Evolutionary conservation across 768 basidiomycete genomes (phyloP).

Genomic region (Xerocomellus amylosporus): DNA sequence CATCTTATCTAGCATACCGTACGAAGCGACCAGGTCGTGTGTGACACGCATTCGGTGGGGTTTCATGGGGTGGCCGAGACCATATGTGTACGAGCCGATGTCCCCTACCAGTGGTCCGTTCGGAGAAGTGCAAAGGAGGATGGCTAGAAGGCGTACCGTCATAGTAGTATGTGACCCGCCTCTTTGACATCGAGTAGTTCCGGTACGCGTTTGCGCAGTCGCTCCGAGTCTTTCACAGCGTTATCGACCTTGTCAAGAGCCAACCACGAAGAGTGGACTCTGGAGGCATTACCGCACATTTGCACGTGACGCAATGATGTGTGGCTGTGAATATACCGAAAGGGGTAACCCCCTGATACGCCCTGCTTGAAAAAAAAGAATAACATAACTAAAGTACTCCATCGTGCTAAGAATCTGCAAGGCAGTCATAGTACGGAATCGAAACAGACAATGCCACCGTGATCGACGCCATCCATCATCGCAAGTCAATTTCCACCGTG

Average conservation of each 20-base stretch:
- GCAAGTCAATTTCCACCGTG: slow-evolving; percentile 68
- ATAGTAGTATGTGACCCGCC: slow-evolving; percentile 78
- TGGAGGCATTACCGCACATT: background rate
- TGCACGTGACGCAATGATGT: slow-evolving; percentile 15
- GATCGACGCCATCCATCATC: slow-evolving; percentile 28
- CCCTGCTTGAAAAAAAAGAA: background rate
- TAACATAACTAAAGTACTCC: slow-evolving; percentile 12
- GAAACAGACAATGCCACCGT: background rate
- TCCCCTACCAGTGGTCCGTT: slow-evolving; percentile 46
- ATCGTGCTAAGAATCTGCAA: background rate
- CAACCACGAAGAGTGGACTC: background rate
- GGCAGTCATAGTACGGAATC: background rate
- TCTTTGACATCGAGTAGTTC: slow-evolving; percentile 55
- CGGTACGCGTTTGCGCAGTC: background rate
- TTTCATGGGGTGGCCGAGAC: slow-evolving; percentile 91
- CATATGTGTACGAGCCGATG: slow-evolving; percentile 76
- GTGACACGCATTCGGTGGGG: slow-evolving; percentile 94
- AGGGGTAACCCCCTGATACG: too few relatives aligned
- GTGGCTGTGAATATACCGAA: slow-evolving; percentile 6
- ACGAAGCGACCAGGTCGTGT: slow-evolving; percentile 86
- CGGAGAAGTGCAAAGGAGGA: background rate
- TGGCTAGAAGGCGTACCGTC: slow-evolving; percentile 49
- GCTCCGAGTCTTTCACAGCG: background rate
- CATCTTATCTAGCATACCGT: slow-evolving; percentile 94
- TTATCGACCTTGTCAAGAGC: background rate